Evolutionary conservation across 495 filamentous ascomycete species (phyloP).

Genomic region (Annulohypoxylon nitens): DNA sequence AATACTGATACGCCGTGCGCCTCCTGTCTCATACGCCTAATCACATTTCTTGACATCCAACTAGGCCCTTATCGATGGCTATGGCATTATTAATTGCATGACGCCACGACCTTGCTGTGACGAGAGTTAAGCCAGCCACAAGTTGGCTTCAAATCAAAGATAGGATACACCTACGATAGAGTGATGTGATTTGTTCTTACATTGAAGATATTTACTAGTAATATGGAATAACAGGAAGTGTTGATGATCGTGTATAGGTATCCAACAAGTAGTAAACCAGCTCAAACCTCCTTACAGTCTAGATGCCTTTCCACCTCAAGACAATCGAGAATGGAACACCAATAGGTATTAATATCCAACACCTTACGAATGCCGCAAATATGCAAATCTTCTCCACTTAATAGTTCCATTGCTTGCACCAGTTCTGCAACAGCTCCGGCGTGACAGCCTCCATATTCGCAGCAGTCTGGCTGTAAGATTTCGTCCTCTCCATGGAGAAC

Average conservation of each 20-base stretch:
- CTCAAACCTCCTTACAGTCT: background rate
- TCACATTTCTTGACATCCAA: background rate
- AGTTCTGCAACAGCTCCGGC: slow-evolving; percentile 60
- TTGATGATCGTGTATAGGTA: background rate
- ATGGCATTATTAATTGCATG: background rate
- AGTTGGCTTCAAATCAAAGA: background rate
- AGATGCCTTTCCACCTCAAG: background rate
- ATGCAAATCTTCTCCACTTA: background rate
- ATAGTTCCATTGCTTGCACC: slow-evolving; percentile 65
- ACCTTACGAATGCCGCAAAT: background rate
- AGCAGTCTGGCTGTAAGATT: slow-evolving; percentile 54
- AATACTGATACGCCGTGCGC: background rate
- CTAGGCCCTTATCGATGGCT: background rate
- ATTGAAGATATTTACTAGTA: background rate
- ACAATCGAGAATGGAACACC: background rate
- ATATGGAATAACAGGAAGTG: background rate
- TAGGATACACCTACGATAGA: background rate
- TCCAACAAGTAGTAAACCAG: background rate
- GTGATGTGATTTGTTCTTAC: background rate
- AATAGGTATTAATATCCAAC: background rate
- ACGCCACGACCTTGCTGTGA: background rate
- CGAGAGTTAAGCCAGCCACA: background rate
- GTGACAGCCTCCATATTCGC: slow-evolving; percentile 53
- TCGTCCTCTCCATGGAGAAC: slow-evolving; percentile 53
- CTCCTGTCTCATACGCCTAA: background rate